Evolutionary conservation across 192 early-diverging fungal genomes (phyloP).

Genomic region (Umbelopsis vinacea): DNA sequence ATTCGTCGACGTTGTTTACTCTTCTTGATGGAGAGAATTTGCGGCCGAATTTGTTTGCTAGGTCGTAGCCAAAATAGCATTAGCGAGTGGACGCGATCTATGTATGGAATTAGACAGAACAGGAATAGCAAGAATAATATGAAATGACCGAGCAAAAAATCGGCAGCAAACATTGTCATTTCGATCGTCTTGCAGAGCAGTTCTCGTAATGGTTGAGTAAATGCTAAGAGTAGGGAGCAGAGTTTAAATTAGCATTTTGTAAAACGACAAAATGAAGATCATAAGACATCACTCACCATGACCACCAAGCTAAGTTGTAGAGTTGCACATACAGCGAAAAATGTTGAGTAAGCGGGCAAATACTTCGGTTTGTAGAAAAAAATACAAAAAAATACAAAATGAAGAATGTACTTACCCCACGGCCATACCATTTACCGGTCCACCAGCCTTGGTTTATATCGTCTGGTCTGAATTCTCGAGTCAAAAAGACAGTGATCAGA

Average conservation of each 20-base stretch:
- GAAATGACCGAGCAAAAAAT: conserved; percentile 76
- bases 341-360: not conserved
- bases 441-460: conserved; percentile 85
- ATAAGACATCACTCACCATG: not conserved
- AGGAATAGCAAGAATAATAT: conserved; percentile 77
- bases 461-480: conserved; percentile 80
- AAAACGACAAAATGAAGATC: no score
- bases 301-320: conserved; percentile 28
- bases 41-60: conserved; percentile 69
- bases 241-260: no score
- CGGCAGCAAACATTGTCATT: conserved; percentile 76
- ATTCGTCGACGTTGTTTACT: conserved; percentile 62
- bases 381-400: not conserved
- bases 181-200: conserved; percentile 83
- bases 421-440: conserved; percentile 83
- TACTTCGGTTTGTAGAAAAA: not conserved
- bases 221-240: conserved; percentile 24
- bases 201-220: conserved; percentile 77
- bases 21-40: conserved; percentile 72
- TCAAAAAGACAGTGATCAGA: conserved; percentile 69
- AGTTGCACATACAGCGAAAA: not conserved
- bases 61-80: conserved; percentile 85
- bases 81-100: conserved; percentile 75
- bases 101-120: conserved; percentile 69
- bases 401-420: conserved; percentile 45